Evolutionary conservation across 345 rosid genomes (phyloP), one percentile per base, ranked within the genome.

Genomic region (Noccaea caerulescens): DNA sequence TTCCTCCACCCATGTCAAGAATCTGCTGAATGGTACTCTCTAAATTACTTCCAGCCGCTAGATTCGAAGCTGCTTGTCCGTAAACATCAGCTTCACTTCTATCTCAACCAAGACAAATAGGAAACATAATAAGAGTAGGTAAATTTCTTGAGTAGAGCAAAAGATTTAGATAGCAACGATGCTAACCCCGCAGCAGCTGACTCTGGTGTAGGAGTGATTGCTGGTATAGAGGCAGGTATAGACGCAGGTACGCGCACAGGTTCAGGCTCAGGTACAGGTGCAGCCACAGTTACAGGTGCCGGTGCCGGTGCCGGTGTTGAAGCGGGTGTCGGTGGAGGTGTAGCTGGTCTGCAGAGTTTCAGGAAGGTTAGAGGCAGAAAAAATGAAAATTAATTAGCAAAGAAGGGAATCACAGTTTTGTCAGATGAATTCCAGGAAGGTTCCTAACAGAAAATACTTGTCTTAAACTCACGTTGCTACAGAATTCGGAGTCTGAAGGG

Each of bases 1-100:
- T 81, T 58, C 98, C 97, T 65, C 97, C 98, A 60, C 98, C 99
- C 90, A 94, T 88, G 73, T 91, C 98, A 79, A 94, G 82, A 80
- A 94, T 94, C 71, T 94, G 91, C 80, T 91, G 96, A 69, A 94
- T 78, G 50, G 88, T 58, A 69, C 87, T 91, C 76, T 94, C 92
- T 66, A 94, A 77, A 72, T 86, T 85, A 67, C 42, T 89, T 69
- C 95, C 99, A 9, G 93, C 96, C 36, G 93, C 95, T 58, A 94
- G 80, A 80, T 77, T 91, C 6, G 97, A 89, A 66, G 99, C 96
- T 43, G 96, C 97, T 76, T 84, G 88, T 66, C 88, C 96, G 68
- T 86, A 85, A 33, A 80, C 82, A 83, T 81, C 84, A 62, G 80
- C 45, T 27, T 80, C 88, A 42, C 82, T 53, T 82, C 96, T 92